Conservation (phyloP, 768 basidiomycete species). For the Clathrus columnatus region DNA sequence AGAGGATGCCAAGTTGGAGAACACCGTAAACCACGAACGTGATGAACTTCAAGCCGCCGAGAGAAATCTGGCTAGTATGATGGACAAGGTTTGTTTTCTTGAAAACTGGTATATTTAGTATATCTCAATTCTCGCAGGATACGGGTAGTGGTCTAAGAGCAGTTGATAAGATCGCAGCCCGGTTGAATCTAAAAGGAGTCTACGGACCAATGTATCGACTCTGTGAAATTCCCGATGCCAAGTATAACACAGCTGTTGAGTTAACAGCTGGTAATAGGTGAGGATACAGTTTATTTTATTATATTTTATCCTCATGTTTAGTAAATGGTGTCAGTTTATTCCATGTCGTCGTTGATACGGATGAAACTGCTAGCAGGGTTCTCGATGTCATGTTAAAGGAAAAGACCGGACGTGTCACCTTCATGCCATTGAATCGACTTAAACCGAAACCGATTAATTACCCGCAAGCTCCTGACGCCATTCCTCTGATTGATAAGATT, state of each 20-base stretch:
- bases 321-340: constrained; percentile 54
- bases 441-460: constrained; percentile 66
- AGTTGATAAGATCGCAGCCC: constrained; percentile 74
- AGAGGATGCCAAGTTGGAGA: constrained; percentile 84
- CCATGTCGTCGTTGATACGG: constrained; percentile 96
- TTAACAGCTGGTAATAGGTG: constrained; percentile 94
- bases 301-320: constrained; percentile 11
- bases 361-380: constrained; percentile 85
- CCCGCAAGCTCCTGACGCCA: constrained; percentile 61
- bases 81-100: constrained; percentile 72
- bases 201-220: constrained; percentile 92
- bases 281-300: constrained; percentile 3
- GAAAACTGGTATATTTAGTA: not conserved
- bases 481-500: constrained; percentile 77
- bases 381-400: constrained; percentile 91
- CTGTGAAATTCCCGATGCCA: constrained; percentile 80
- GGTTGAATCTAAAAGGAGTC: constrained; percentile 70
- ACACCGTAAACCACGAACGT: constrained; percentile 62
- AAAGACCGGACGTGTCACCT: constrained; percentile 90
- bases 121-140: constrained; percentile 46
- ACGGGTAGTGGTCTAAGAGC: constrained; percentile 84
- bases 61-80: constrained; percentile 74
- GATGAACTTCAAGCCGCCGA: constrained; percentile 80
- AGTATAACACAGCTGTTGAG: constrained; percentile 89
- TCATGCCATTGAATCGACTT: constrained; percentile 96